Evolutionary conservation across 2,329 filamentous ascomycete species (phyloP).

Genomic region (Cordyceps fumosorosea): DNA sequence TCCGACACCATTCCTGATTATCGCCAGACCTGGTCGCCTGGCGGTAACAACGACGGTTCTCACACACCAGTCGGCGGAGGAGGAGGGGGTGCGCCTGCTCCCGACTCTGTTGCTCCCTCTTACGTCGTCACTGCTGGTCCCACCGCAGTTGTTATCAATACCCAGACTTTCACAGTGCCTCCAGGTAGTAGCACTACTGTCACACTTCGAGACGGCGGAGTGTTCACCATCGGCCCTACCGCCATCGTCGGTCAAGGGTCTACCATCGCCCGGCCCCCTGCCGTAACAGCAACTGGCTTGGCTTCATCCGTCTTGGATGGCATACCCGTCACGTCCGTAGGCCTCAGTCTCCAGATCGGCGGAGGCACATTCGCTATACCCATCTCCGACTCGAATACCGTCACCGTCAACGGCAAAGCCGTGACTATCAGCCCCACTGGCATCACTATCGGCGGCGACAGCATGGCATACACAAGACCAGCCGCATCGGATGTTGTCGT

Average conservation of each 20-base stretch:
- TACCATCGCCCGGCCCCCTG: slow-evolving; percentile 36
- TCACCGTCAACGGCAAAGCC: slow-evolving; percentile 25
- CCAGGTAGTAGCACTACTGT: slow-evolving; percentile 35
- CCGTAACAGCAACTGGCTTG: slow-evolving; percentile 18
- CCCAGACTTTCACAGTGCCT: slow-evolving; percentile 35
- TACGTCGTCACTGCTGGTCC: slow-evolving; percentile 40
- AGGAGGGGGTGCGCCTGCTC: slow-evolving; percentile 5
- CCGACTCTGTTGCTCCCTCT: slow-evolving; percentile 13
- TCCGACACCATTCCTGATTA: slow-evolving; percentile 22
- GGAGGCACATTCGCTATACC: slow-evolving; percentile 37
- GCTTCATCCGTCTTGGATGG: slow-evolving; percentile 33
- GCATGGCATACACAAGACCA: slow-evolving; percentile 28
- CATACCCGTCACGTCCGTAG: slow-evolving; percentile 35
- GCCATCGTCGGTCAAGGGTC: slow-evolving; percentile 38
- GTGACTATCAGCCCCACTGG: slow-evolving; percentile 31
- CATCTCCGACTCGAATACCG: slow-evolving; percentile 26
- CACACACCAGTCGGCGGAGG: not conserved
- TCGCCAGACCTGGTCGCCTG: slow-evolving; percentile 7
- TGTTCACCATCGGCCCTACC: slow-evolving; percentile 43
- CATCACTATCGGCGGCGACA: slow-evolving; percentile 29
- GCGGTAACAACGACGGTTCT: not conserved
- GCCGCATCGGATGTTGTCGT: slow-evolving; percentile 38
- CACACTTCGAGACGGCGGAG: slow-evolving; percentile 32
- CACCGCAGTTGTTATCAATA: slow-evolving; percentile 40
- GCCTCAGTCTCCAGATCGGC: slow-evolving; percentile 35